A percentile compares a stretch with the other conserved stretches of the same genome.
Evolutionary conservation across 108 stramenopile species (phyloP).

Genomic region (Cyclostephanos invisitatus): DNA sequence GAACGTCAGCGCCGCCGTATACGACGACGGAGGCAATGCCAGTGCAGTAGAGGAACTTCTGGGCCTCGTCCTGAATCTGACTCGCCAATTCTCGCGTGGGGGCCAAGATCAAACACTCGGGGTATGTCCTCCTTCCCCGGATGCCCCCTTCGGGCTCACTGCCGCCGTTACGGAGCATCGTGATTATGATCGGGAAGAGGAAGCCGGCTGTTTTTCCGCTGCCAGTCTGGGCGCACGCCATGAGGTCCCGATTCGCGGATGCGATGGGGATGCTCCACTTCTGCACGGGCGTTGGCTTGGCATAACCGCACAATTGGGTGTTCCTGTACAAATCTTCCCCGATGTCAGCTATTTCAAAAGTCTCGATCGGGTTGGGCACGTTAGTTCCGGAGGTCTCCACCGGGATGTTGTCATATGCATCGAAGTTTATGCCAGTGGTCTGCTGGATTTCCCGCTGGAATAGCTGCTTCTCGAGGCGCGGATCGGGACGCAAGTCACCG

Average conservation of each 20-base stretch:
- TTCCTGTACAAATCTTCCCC: constrained; percentile 90
- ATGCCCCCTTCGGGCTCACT: constrained; percentile 57
- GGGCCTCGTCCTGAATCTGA: constrained; percentile 98
- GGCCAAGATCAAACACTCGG: constrained; percentile 90
- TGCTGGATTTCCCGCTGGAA: constrained; percentile 81
- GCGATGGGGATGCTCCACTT: constrained; percentile 98
- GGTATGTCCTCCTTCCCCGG: constrained; percentile 65
- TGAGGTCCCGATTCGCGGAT: constrained; percentile 86
- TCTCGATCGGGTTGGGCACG: constrained; percentile 90
- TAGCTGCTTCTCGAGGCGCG: constrained; percentile 73
- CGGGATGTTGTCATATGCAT: constrained; percentile 98
- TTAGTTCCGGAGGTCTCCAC: constrained; percentile 91
- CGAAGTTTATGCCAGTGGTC: constrained; percentile 99
- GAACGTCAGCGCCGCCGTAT: constrained; percentile 94
- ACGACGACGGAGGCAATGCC: constrained; percentile 93
- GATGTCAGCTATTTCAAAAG: constrained; percentile 85
- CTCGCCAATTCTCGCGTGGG: constrained; percentile 97
- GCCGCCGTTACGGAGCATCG: constrained; percentile 85
- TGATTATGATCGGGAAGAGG: constrained; percentile 95
- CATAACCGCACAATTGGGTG: constrained; percentile 92
- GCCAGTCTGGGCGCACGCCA: constrained; percentile 94
- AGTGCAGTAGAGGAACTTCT: constrained; percentile 94
- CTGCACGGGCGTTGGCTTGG: constrained; percentile 97
- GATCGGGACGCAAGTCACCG: constrained; percentile 80
- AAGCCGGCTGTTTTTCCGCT: constrained; percentile 97